Conservation (phyloP, 805 yeast species). For the Scheffersomyces ergatensis region DNA sequence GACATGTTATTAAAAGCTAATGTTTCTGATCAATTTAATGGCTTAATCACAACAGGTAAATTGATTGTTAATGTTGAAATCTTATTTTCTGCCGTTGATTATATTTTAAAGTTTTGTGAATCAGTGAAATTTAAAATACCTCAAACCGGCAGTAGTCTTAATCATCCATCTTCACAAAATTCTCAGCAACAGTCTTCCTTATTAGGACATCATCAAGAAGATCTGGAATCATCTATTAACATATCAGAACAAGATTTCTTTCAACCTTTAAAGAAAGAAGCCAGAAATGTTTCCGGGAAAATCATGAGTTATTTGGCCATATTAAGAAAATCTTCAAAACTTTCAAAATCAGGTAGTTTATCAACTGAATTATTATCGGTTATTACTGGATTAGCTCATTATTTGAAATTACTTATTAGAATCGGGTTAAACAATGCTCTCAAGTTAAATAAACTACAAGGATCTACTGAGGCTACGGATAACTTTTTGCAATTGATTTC, state of each 20-base stretch:
- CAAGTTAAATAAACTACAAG: conserved; percentile 56
- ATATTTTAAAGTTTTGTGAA: conserved; percentile 27
- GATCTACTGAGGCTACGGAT: conserved; percentile 61
- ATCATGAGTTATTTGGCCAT: conserved; percentile 86
- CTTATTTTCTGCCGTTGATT: conserved; percentile 73
- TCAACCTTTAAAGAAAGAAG: conserved; percentile 54
- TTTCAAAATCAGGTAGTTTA: conserved; percentile 38
- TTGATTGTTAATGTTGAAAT: conserved; percentile 73
- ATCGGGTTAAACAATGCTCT: conserved; percentile 77
- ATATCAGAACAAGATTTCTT: conserved; percentile 15
- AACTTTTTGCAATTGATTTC: conserved; percentile 45
- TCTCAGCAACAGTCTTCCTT: not conserved
- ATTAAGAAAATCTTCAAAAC: conserved; percentile 57
- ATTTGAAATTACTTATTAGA: conserved; percentile 78
- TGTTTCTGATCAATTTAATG: conserved; percentile 63
- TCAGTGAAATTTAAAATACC: not conserved
- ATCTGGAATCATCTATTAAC: conserved; percentile 7
- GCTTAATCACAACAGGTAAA: conserved; percentile 67
- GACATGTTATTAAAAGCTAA: conserved; percentile 88
- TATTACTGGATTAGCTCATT: conserved; percentile 90
- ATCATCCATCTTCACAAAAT: too few relatives aligned
- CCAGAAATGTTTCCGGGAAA: conserved; percentile 84
- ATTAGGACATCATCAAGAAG: conserved; percentile 1
- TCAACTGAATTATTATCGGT: conserved; percentile 73
- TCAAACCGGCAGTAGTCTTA: too few relatives aligned